These are phyloP conservation scores for Globisporangium megalacanthum DNA, from an alignment of 352 stramenopile species.

Conservation along the genomic window DNA sequence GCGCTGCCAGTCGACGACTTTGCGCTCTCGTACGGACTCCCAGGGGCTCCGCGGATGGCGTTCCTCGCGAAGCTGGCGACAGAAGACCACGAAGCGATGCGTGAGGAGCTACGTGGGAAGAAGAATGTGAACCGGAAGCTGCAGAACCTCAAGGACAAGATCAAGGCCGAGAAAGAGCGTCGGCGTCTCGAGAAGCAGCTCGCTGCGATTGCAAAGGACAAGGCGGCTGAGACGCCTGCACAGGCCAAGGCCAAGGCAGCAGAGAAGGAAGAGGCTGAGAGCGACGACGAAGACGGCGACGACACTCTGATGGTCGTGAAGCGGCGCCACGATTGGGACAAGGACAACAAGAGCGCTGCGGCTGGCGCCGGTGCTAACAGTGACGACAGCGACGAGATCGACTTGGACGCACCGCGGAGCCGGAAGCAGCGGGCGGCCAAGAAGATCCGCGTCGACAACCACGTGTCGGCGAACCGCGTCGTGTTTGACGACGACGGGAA, in stretches of 20 bases:
- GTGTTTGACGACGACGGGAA: conserved; percentile 95
- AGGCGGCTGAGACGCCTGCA: conserved; percentile 24
- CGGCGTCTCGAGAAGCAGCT: conserved; percentile 87
- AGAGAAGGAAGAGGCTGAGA: conserved; percentile 25
- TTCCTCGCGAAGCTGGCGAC: conserved; percentile 86
- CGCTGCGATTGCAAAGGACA: conserved; percentile 28
- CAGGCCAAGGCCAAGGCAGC: conserved; percentile 26
- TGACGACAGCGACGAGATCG: conserved; percentile 41
- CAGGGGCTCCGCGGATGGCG: conserved; percentile 88
- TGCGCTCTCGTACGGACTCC: conserved; percentile 92
- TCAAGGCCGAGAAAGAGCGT: conserved; percentile 94
- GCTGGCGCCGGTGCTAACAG: conserved; percentile 27
- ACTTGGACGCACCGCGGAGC: conserved; percentile 60
- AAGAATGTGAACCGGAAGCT: conserved; percentile 98
- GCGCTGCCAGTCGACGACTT: conserved; percentile 91
- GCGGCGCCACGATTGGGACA: conserved; percentile 79
- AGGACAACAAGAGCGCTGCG: conserved; percentile 17
- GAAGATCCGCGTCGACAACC: conserved; percentile 76
- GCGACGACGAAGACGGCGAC: conserved; percentile 32
- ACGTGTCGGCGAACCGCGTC: conserved; percentile 70
- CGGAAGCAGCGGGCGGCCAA: conserved; percentile 64
- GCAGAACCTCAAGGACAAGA: conserved; percentile 97
- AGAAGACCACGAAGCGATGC: conserved; percentile 69
- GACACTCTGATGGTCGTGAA: conserved; percentile 94
- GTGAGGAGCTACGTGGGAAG: conserved; percentile 84